These are phyloP conservation scores for Cenchrus fungigraminus DNA, from an alignment of 176 grass and related monocot species.

Conservation along the genomic window DNA sequence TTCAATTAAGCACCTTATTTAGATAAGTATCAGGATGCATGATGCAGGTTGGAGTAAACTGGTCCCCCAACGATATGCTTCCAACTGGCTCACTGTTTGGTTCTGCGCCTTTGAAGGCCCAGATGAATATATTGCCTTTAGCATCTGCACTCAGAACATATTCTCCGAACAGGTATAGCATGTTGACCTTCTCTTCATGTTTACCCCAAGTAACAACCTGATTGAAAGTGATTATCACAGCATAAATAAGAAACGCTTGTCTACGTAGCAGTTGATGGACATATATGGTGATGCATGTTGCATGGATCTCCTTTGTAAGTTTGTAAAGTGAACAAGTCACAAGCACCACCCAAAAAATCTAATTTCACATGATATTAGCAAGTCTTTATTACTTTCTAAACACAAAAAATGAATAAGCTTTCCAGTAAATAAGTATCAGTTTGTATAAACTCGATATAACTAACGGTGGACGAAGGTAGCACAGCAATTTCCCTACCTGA, in stretches of 20 bases:
- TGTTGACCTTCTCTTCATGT: conserved; percentile 87
- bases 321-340: conserved; percentile 1
- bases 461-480: background rate
- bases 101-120: conserved; percentile 77
- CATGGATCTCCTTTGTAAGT: conserved; percentile 22
- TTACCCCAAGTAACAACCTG: conserved; percentile 82
- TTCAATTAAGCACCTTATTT: conserved; percentile 75
- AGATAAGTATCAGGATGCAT: conserved; percentile 98
- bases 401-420: background rate
- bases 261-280: background rate
- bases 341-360: background rate
- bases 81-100: conserved; percentile 75
- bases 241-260: conserved; percentile 20
- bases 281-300: conserved; percentile 3
- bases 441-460: background rate
- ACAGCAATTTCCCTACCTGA: conserved; percentile 49
- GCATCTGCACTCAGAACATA: conserved; percentile 80
- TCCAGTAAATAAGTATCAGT: background rate
- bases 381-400: background rate
- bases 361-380: background rate
- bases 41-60: conserved; percentile 80
- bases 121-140: conserved; percentile 82
- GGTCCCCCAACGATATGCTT: conserved; percentile 72
- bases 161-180: conserved; percentile 77
- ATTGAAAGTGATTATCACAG: conserved; percentile 29